Evolutionary conservation across 2,329 filamentous ascomycete genomes (phyloP).

Genomic region (Neoscytalidium dimidiatum): DNA sequence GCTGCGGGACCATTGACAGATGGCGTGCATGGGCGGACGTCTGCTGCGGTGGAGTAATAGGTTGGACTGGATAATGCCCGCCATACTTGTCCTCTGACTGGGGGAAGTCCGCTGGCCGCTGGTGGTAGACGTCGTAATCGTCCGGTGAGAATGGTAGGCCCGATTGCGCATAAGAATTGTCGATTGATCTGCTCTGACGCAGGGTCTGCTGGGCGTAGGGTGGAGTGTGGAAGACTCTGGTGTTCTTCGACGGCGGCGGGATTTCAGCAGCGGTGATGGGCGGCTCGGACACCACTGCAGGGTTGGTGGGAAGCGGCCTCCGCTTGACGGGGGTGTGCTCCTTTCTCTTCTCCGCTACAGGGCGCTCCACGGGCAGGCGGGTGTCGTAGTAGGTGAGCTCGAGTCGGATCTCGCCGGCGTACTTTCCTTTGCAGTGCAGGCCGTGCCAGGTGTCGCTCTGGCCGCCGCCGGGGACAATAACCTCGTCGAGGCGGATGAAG

Average conservation of each 20-base stretch:
- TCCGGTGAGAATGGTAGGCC: constrained; percentile 14
- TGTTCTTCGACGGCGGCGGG: constrained; percentile 21
- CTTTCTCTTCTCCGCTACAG: constrained; percentile 51
- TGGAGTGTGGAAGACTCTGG: constrained; percentile 37
- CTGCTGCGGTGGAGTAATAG: constrained; percentile 6
- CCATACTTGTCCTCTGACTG: constrained; percentile 1
- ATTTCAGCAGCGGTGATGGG: constrained; percentile 24
- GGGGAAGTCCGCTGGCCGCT: background rate
- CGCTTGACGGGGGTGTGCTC: constrained; percentile 68
- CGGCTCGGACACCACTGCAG: constrained; percentile 53
- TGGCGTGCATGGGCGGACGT: constrained; percentile 6
- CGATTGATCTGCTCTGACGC: constrained; percentile 10
- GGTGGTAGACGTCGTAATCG: constrained; percentile 17
- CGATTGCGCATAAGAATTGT: background rate
- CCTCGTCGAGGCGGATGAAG: constrained; percentile 79
- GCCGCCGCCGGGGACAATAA: constrained; percentile 85
- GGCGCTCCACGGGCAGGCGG: constrained; percentile 49
- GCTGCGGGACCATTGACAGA: constrained; percentile 18
- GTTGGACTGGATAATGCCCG: constrained; percentile 10
- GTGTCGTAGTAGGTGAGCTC: constrained; percentile 97
- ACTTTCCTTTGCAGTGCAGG: constrained; percentile 86
- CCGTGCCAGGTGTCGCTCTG: constrained; percentile 92
- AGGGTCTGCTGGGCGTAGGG: constrained; percentile 24
- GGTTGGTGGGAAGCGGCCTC: constrained; percentile 76
- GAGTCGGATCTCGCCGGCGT: constrained; percentile 90